Evolutionary conservation across 345 rosid species (phyloP).

Genomic region (Turritis glabra): DNA sequence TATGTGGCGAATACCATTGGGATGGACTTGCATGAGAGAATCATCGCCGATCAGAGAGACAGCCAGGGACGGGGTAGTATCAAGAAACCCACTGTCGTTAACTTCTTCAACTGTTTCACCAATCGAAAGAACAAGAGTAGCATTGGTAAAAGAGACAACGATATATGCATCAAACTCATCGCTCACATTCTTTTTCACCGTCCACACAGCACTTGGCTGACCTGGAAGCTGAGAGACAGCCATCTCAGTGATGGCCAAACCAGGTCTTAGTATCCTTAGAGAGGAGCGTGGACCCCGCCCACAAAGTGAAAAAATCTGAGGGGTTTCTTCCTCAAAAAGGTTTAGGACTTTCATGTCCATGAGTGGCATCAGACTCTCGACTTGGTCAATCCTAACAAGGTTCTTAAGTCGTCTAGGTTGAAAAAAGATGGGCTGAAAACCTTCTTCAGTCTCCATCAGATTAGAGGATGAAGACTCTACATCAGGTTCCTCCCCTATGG

Average conservation of each 20-base stretch:
- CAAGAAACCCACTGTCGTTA: constrained; percentile 95
- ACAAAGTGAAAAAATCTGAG: constrained; percentile 88
- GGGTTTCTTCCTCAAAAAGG: constrained; percentile 97
- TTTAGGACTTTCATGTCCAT: constrained; percentile 94
- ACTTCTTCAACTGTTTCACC: constrained; percentile 99
- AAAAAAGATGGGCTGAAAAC: constrained; percentile 93
- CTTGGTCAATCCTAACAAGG: constrained; percentile 94
- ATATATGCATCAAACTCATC: constrained; percentile 99
- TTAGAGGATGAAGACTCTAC: constrained; percentile 89
- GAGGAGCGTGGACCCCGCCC: constrained; percentile 98
- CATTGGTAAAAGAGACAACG: constrained; percentile 94
- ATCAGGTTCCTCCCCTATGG: constrained; percentile 88
- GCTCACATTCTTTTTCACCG: constrained; percentile 81
- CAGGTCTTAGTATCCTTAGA: constrained; percentile 86
- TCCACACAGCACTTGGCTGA: constrained; percentile 99
- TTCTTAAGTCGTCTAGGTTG: constrained; percentile 91
- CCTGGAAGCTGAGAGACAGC: constrained; percentile 99
- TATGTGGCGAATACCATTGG: constrained; percentile 93
- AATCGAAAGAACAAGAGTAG: constrained; percentile 95
- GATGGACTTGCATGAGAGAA: constrained; percentile 99
- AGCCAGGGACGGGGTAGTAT: constrained; percentile 88
- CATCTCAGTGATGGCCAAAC: constrained; percentile 96
- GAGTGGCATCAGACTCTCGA: constrained; percentile 95
- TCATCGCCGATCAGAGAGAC: constrained; percentile 95
- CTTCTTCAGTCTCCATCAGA: constrained; percentile 95